These are phyloP conservation scores for Drechmeria coniospora DNA, from an alignment of 2,329 filamentous ascomycete genomes.

Conservation along the genomic window DNA sequence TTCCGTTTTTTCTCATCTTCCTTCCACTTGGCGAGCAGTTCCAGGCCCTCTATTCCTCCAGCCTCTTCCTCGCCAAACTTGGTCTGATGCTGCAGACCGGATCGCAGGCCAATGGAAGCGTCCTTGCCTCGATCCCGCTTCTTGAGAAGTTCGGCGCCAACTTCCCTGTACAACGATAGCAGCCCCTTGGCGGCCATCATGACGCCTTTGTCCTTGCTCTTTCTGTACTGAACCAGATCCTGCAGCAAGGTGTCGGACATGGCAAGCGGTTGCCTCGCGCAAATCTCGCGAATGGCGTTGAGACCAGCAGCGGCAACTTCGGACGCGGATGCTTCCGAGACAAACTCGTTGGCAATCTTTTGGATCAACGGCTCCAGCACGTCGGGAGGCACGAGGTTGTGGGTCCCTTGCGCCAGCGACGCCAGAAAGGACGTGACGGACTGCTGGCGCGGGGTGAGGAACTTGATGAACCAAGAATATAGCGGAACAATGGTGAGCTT, in stretches of 20 bases:
- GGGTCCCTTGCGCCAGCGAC: constrained; percentile 79
- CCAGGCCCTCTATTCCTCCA: constrained; percentile 81
- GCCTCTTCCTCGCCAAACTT: constrained; percentile 69
- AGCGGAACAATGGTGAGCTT: constrained; percentile 78
- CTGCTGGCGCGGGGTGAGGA: constrained; percentile 72
- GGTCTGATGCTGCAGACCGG: constrained; percentile 58
- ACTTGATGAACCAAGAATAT: constrained; percentile 95
- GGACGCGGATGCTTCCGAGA: constrained; percentile 80
- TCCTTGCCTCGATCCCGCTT: constrained; percentile 86
- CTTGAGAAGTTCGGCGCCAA: constrained; percentile 75
- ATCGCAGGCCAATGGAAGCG: constrained; percentile 66
- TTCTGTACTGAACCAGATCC: constrained; percentile 87
- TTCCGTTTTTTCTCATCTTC: constrained; percentile 70
- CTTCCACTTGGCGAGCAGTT: constrained; percentile 86
- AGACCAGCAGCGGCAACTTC: constrained; percentile 87
- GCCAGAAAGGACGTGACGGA: constrained; percentile 89
- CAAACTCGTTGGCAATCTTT: constrained; percentile 97
- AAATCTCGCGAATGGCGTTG: constrained; percentile 90
- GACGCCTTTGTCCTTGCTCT: constrained; percentile 97
- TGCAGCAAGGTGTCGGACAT: constrained; percentile 94
- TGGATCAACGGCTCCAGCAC: constrained; percentile 76
- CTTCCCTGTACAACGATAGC: constrained; percentile 78
- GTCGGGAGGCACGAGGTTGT: constrained; percentile 84
- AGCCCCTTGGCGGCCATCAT: constrained; percentile 96
- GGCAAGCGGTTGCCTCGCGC: constrained; percentile 79